These are phyloP conservation scores for Diutina catenulata DNA, from an alignment of 1,139 yeast species.

Conservation along the genomic window DNA sequence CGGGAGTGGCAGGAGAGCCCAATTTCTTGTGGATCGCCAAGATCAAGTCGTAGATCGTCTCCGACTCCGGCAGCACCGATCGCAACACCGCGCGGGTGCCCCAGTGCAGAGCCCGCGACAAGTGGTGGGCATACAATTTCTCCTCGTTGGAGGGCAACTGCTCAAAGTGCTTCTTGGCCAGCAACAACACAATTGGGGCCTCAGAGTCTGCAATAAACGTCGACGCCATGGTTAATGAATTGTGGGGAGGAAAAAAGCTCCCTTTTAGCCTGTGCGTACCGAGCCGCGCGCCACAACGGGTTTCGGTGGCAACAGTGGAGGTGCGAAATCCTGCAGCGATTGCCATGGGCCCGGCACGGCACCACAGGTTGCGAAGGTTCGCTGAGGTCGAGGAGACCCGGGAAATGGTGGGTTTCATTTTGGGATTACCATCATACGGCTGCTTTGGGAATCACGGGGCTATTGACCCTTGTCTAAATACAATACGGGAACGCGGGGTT, in stretches of 20 bases:
- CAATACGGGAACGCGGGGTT: no score
- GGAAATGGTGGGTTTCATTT: no score
- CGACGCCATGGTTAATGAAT: not conserved
- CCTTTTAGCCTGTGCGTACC: no score
- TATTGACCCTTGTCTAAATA: no score
- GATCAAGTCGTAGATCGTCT: conserved; percentile 58
- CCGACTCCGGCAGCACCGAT: conserved; percentile 80
- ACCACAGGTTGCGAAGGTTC: no score
- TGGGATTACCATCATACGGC: no score
- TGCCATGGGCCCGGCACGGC: no score
- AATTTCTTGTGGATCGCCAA: conserved; percentile 41
- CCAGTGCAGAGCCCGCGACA: conserved; percentile 71
- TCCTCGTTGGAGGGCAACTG: conserved; percentile 23
- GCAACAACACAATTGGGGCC: conserved; percentile 29
- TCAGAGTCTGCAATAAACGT: conserved; percentile 28
- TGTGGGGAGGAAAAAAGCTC: not conserved
- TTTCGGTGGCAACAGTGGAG: no score
- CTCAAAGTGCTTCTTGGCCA: conserved; percentile 34
- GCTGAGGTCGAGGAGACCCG: no score
- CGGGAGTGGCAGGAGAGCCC: conserved; percentile 30
- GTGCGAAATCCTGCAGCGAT: no score
- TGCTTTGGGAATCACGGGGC: no score
- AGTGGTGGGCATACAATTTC: conserved; percentile 65
- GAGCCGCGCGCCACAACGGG: no score
- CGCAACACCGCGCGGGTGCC: conserved; percentile 73